These are phyloP conservation scores for Trichophyton verrucosum DNA, from an alignment of 2,329 filamentous ascomycete species.

Conservation along the genomic window DNA sequence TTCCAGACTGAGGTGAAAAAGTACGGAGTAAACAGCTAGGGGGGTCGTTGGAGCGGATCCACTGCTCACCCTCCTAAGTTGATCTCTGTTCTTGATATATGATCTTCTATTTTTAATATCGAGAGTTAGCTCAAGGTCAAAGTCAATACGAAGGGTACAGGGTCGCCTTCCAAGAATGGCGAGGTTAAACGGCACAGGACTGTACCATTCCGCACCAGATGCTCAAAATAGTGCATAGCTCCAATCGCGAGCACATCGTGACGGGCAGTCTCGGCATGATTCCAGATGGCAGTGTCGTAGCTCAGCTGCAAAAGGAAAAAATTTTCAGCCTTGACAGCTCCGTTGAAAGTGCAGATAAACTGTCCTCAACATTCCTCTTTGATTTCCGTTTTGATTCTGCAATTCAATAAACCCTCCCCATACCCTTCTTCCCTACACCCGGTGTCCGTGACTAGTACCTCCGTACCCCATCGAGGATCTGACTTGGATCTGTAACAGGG, in stretches of 20 bases:
- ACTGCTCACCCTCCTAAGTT: neutral
- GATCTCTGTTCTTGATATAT: slow-evolving; percentile 1
- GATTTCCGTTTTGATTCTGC: neutral
- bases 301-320: slow-evolving; percentile 1
- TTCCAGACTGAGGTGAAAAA: neutral
- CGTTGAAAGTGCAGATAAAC: neutral
- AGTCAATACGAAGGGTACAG: slow-evolving; percentile 2
- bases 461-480: neutral
- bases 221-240: slow-evolving; percentile 4
- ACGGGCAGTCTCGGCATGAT: slow-evolving; percentile 1
- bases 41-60: neutral
- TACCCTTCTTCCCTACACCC: neutral
- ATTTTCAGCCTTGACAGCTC: neutral
- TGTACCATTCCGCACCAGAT: neutral
- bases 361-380: neutral
- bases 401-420: neutral
- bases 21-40: neutral
- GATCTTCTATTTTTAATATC: slow-evolving; percentile 2
- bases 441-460: neutral
- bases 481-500: neutral
- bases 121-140: neutral
- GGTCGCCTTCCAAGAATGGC: slow-evolving; percentile 1
- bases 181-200: slow-evolving; percentile 1
- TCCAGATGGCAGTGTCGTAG: slow-evolving; percentile 1
- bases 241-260: neutral